Percentiles rank a stretch among this genome's conserved stretches.
Conservation (phyloP, 306 rosid species). For the Cucumis hystrix region DNA sequence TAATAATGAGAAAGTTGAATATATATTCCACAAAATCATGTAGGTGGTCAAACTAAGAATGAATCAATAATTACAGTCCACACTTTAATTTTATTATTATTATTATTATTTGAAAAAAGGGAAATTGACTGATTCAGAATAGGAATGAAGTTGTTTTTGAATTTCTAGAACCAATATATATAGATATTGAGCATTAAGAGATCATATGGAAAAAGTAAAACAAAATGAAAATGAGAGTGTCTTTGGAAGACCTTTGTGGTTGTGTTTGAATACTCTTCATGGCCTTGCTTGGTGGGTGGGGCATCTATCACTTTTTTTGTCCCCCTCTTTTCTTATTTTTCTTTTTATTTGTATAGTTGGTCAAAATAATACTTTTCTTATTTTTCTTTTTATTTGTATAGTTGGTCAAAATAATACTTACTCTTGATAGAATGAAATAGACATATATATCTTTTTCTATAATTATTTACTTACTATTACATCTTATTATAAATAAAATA, state of each 20-base stretch:
- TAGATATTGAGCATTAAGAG: background rate
- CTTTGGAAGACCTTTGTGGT: background rate
- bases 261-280: background rate
- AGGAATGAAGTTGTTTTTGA: background rate
- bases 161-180: background rate
- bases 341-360: too few relatives aligned
- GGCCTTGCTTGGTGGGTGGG: background rate
- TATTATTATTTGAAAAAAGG: background rate
- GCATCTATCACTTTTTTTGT: background rate
- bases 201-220: background rate
- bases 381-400: too few relatives aligned
- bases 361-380: background rate
- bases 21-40: background rate
- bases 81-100: background rate
- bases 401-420: too few relatives aligned
- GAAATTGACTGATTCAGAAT: background rate
- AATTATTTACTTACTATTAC: too few relatives aligned
- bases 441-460: too few relatives aligned
- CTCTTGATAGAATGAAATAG: too few relatives aligned
- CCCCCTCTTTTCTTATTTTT: background rate
- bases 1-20: background rate
- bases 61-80: background rate
- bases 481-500: too few relatives aligned
- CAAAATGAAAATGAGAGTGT: background rate
- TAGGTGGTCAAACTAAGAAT: background rate